Evolutionary conservation across 768 basidiomycete genomes (phyloP).

Genomic region (Butyriboletus loyo): DNA sequence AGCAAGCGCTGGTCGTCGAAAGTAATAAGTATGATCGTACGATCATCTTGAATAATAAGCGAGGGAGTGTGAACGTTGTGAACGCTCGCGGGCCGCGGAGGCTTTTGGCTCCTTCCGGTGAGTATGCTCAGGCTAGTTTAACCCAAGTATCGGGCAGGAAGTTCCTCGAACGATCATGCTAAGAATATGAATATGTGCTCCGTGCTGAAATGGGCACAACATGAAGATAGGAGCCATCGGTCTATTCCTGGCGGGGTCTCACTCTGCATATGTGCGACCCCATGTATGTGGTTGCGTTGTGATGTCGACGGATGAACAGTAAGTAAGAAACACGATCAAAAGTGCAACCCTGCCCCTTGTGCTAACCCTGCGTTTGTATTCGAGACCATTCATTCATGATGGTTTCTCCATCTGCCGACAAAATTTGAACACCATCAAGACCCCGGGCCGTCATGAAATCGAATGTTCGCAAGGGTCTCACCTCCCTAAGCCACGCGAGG

Average conservation of each 20-base stretch:
- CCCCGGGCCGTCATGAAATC: background rate
- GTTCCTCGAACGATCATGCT: background rate
- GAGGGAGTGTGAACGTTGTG: constrained; percentile 6
- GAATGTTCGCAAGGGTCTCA: background rate
- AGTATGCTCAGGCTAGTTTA: background rate
- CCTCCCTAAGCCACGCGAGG: background rate
- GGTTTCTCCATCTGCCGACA: background rate
- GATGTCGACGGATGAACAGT: background rate
- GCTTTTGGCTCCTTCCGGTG: constrained; percentile 1
- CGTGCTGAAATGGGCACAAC: background rate
- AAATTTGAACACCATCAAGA: background rate
- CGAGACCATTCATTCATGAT: background rate
- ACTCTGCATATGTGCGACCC: background rate
- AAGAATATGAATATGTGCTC: background rate
- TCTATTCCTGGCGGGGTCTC: background rate
- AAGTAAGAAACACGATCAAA: background rate
- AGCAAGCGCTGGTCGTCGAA: background rate
- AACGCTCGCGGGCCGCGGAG: constrained; percentile 2
- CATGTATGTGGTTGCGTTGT: background rate
- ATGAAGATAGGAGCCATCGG: background rate
- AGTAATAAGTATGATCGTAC: no score
- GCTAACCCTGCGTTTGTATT: background rate
- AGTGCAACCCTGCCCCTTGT: background rate
- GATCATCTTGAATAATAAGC: background rate
- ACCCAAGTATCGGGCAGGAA: background rate